Percentiles rank a stretch among this genome's conserved stretches.
These are phyloP conservation scores for Lentinus brumalis DNA, from an alignment of 768 basidiomycete species.

Conservation along the genomic window DNA sequence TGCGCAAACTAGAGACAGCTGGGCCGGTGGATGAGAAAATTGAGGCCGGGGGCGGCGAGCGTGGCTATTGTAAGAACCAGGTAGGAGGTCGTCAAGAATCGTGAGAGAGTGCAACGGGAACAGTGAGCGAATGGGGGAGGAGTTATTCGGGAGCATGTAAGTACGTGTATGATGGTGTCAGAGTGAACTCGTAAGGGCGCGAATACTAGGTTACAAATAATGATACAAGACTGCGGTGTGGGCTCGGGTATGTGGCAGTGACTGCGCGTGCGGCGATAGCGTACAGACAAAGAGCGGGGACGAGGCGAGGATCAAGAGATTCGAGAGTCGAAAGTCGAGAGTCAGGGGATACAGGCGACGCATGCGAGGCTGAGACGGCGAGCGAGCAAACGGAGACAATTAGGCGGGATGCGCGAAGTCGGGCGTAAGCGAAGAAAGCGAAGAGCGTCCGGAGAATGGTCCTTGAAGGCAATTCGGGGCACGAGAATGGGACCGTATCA, in stretches of 20 bases:
- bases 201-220: slow-evolving; percentile 1
- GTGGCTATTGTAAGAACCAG: too few species aligned
- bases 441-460: neutral
- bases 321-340: neutral
- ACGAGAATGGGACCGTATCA: neutral
- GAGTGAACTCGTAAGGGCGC: too few species aligned
- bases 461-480: neutral
- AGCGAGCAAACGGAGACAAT: too few species aligned
- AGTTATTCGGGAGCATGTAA: neutral
- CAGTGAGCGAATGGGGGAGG: neutral
- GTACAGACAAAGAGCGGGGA: neutral
- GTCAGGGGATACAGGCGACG: neutral
- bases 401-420: too few species aligned
- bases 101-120: neutral
- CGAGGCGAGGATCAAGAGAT: neutral
- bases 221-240: neutral
- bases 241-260: neutral
- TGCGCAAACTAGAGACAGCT: too few species aligned
- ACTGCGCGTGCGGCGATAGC: neutral
- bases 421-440: neutral
- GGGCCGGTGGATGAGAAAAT: too few species aligned
- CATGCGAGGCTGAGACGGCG: too few species aligned
- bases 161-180: neutral
- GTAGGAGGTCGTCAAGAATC: too few species aligned
- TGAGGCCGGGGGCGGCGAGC: too few species aligned